A percentile compares a stretch with the other conserved stretches of the same genome.
Evolutionary conservation across 495 filamentous ascomycete species (phyloP).

Genomic region (Penicillium maclennaniae): DNA sequence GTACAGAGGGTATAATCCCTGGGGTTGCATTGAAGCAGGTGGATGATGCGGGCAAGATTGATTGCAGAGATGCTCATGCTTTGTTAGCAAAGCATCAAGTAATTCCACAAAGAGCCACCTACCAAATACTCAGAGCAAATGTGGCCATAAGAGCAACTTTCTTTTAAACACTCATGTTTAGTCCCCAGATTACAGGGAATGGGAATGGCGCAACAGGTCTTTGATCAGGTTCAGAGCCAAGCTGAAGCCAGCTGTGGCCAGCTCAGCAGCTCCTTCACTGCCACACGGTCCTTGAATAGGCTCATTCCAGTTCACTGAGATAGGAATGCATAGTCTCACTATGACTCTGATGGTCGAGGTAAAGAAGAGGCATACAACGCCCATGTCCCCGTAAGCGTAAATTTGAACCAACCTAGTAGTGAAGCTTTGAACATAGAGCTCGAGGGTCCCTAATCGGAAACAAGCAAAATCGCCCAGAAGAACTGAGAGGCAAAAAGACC

Average conservation of each 20-base stretch:
- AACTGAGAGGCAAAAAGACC: slow-evolving; percentile 7
- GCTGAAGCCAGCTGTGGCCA: slow-evolving; percentile 21
- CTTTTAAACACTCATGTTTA: slow-evolving; percentile 14
- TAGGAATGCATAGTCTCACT: slow-evolving; percentile 17
- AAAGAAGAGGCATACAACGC: slow-evolving; percentile 17
- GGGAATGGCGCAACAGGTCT: slow-evolving; percentile 18
- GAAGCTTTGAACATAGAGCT: slow-evolving; percentile 2
- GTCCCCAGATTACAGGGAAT: slow-evolving; percentile 14
- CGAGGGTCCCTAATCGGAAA: slow-evolving; percentile 2
- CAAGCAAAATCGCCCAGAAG: slow-evolving; percentile 1
- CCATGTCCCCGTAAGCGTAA: neutral
- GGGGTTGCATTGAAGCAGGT: slow-evolving; percentile 8
- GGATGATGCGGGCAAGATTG: slow-evolving; percentile 19
- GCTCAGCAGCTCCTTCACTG: slow-evolving; percentile 9
- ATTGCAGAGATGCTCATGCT: slow-evolving; percentile 7
- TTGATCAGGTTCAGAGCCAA: slow-evolving; percentile 16
- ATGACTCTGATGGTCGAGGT: slow-evolving; percentile 14
- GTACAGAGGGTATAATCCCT: slow-evolving; percentile 12
- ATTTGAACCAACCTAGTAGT: neutral
- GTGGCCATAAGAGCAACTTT: slow-evolving; percentile 11
- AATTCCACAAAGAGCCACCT: neutral
- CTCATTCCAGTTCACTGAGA: slow-evolving; percentile 18
- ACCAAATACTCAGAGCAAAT: slow-evolving; percentile 17
- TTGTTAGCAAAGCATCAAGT: neutral
- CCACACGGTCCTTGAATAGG: slow-evolving; percentile 14